Evolutionary conservation across 2,329 filamentous ascomycete genomes (phyloP), one percentile per base, ranked within the genome.

Genomic region (Fusarium stilboides): DNA sequence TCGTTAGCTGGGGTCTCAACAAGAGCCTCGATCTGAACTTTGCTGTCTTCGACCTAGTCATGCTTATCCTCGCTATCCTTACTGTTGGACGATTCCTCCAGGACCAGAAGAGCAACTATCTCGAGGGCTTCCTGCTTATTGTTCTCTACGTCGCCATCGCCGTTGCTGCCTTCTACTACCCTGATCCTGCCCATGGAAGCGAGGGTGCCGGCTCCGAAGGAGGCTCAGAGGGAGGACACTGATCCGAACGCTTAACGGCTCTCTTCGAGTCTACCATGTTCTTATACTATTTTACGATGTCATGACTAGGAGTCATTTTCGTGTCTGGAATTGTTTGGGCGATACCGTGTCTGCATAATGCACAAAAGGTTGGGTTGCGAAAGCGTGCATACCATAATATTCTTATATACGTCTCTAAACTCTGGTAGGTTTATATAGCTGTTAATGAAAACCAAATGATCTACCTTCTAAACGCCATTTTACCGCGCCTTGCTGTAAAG

Each of bases 91-190:
- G 94, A 65, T 97, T 97, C 80, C 81, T 98, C 56, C 86, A 94
- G 50, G 94, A 98, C 76, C 90, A 93, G 70, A 95, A 96, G 84
- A 93, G 90, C 65, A 97, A 97, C 76, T 98, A 97, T 75, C 86
- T 98, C 6, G 94, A 98, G 78, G 94, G 94, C 3, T 87, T 89
- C 24, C 85, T 98, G 19, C 93, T 93, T 69, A 88, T 97, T 19
- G 86, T 92, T 45, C 83, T 89, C 7, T 90, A 90, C 71, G 75
- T 89, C 44, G 85, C 86, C 31, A 88, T 90, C 69, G 87, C 87
- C 13, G 85, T 87, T 3, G 87, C 86, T 3, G 86, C 87, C 3
- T 87, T 80, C 66, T 88, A 85, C 73, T 89, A 86, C 68, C 87
- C 87, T 4, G 84, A 86, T 60, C 79, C 80, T 14, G 53, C 43